Percentiles rank a stretch among this genome's conserved stretches.
Conservation (phyloP, 208 protist genomes). For the Wallacemonas rigidus region DNA sequence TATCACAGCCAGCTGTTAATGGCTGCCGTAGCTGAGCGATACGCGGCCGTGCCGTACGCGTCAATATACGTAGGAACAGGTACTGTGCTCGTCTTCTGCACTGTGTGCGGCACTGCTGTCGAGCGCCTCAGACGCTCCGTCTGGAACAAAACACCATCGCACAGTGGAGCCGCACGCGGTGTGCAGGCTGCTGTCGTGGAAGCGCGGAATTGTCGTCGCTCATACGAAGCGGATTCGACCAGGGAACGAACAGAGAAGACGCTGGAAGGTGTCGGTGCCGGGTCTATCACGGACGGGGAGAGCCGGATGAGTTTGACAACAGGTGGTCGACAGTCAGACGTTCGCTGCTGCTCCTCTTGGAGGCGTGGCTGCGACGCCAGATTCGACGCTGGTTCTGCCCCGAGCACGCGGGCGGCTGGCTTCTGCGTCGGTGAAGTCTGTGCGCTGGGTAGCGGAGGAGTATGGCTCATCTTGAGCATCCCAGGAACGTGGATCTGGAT, state of each 20-base stretch:
- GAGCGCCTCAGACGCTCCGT: neutral
- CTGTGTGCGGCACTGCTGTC: neutral
- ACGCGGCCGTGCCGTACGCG: neutral
- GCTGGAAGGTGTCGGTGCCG: neutral
- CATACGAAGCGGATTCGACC: neutral
- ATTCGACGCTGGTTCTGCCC: no score
- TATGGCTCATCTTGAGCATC: no score
- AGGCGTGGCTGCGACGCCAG: no score
- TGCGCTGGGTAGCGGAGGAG: no score
- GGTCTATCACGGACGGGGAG: neutral
- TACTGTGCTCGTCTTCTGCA: neutral
- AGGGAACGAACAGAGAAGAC: neutral
- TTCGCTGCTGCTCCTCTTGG: no score
- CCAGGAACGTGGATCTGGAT: no score
- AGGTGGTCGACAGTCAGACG: neutral
- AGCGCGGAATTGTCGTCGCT: neutral
- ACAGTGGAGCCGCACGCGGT: neutral
- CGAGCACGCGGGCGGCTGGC: no score
- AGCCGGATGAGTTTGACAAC: neutral
- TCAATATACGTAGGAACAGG: neutral
- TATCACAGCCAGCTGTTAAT: slow-evolving; percentile 35
- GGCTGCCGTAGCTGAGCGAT: neutral
- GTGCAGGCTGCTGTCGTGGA: neutral
- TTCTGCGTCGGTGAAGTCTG: no score
- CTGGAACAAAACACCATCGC: neutral